Evolutionary conservation across 768 basidiomycete species (phyloP).

Genomic region (Strobilomyces dryophilus): DNA sequence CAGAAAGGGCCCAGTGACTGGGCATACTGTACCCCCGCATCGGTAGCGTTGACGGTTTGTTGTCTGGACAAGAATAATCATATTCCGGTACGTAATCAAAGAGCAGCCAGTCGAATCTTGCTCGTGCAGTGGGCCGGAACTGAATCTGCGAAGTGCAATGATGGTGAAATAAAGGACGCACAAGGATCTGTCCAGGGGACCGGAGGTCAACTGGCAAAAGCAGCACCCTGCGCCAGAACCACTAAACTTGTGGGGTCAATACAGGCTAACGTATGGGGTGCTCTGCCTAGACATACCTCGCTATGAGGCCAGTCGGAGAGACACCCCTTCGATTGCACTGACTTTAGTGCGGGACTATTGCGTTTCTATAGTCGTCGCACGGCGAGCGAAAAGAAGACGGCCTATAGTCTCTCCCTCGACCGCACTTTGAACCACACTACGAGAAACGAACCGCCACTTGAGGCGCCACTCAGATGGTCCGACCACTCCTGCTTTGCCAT

Average conservation of each 20-base stretch:
- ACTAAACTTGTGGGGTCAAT: no score
- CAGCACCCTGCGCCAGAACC: no score
- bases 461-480: no score
- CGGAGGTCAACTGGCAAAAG: conserved; percentile 37
- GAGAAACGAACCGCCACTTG: no score
- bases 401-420: neutral
- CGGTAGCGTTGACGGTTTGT: conserved; percentile 65
- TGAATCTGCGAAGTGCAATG: no score
- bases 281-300: conserved; percentile 46
- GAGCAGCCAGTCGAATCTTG: conserved; percentile 53
- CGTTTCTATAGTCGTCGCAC: no score
- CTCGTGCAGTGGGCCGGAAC: conserved; percentile 53
- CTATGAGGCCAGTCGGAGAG: conserved; percentile 28
- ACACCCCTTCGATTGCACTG: no score
- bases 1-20: conserved; percentile 41
- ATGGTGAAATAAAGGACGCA: no score
- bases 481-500: no score
- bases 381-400: neutral
- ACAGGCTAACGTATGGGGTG: conserved; percentile 31
- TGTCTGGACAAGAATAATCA: conserved; percentile 61
- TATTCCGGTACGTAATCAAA: no score
- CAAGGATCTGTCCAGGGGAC: conserved; percentile 41
- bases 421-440: no score
- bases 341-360: no score
- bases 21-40: conserved; percentile 47